Conservation (phyloP, 768 basidiomycete species). For the Russula vinacea region DNA sequence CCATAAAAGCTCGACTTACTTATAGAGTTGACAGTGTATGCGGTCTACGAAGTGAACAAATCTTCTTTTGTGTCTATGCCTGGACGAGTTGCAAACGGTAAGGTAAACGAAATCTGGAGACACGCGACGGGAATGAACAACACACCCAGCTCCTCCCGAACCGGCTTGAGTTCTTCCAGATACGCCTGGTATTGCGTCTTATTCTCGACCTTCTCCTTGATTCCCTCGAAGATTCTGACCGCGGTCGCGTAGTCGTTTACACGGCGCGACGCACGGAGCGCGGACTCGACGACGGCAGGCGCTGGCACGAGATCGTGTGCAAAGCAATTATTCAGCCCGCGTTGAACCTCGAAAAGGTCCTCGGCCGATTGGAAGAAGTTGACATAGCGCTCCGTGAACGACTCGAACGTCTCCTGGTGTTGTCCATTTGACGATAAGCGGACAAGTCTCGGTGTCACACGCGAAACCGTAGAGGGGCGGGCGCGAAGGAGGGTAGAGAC, state of each 20-base stretch:
- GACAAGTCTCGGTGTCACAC: constrained; percentile 44
- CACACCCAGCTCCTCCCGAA: constrained; percentile 89
- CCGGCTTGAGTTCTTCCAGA: constrained; percentile 81
- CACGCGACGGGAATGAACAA: constrained; percentile 29
- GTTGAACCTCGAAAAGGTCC: constrained; percentile 98
- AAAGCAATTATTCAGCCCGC: constrained; percentile 99
- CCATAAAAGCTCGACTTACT: constrained; percentile 11
- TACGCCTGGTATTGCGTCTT: constrained; percentile 92
- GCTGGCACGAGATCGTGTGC: constrained; percentile 95
- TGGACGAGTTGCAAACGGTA: constrained; percentile 31
- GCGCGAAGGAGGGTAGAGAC: constrained; percentile 63
- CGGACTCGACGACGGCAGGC: constrained; percentile 79
- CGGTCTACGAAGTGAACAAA: constrained; percentile 49
- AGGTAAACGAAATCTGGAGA: constrained; percentile 1
- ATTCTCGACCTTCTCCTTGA: constrained; percentile 98
- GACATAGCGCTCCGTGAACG: constrained; percentile 92
- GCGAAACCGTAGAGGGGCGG: constrained; percentile 47
- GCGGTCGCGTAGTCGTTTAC: constrained; percentile 98
- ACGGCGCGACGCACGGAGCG: constrained; percentile 80
- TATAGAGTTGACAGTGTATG: constrained; percentile 19
- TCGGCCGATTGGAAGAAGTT: constrained; percentile 89
- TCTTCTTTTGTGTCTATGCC: constrained; percentile 64
- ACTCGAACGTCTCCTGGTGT: constrained; percentile 88
- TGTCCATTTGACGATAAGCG: constrained; percentile 59
- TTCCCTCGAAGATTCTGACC: constrained; percentile 91